A percentile compares a stretch with the other conserved stretches of the same genome.
These are phyloP conservation scores for Grosmannia clavigera DNA, from an alignment of 2,329 filamentous ascomycete genomes.

Conservation along the genomic window DNA sequence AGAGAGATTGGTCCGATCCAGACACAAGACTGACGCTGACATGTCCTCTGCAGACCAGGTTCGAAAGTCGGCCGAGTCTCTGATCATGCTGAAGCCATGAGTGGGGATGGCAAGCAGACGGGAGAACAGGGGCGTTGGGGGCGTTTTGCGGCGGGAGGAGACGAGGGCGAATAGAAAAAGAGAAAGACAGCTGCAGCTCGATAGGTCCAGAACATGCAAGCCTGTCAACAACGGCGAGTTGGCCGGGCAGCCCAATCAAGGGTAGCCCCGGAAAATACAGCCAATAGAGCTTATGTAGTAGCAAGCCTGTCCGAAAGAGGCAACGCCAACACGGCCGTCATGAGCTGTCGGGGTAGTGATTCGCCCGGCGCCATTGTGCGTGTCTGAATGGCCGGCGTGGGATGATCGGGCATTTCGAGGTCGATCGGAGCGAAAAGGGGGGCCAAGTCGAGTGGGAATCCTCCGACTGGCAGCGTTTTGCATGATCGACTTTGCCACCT, in stretches of 20 bases:
- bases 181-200: neutral
- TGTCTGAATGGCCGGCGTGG: no score
- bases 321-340: neutral
- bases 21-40: neutral
- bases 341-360: no score
- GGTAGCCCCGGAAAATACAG: no score
- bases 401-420: no score
- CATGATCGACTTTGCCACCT: no score
- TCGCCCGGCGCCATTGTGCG: no score
- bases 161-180: neutral
- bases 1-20: no score
- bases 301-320: neutral
- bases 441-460: neutral
- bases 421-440: neutral
- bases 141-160: no score
- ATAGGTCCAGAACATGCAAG: neutral
- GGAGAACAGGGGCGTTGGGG: no score
- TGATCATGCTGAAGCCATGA: constrained; percentile 5
- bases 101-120: no score
- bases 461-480: no score
- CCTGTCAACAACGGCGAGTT: neutral
- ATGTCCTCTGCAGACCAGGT: constrained; percentile 4
- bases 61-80: constrained; percentile 7
- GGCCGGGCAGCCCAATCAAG: neutral
- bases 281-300: no score